phyloP scores from a whole-genome alignment of 2,329 filamentous ascomycete species.

The Ceratocystis lukuohia region DNA sequence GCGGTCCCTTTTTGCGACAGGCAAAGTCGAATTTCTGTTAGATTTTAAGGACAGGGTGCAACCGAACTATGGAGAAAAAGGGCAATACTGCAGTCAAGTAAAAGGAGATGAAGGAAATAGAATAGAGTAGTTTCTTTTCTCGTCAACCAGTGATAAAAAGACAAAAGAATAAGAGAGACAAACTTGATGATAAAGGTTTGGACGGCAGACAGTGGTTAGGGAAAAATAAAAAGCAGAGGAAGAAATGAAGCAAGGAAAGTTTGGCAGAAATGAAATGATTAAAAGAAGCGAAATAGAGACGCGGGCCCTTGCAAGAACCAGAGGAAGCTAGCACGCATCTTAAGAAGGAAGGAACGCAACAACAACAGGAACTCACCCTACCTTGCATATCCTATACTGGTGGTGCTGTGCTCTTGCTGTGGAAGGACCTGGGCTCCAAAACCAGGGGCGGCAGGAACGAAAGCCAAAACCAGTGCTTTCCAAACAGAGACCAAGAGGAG shows the following conservation, averaged over 20 bases:
- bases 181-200: not conserved
- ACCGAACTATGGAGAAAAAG: not conserved
- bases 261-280: constrained; percentile 18
- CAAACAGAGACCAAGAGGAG: constrained; percentile 2
- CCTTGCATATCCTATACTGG: no score
- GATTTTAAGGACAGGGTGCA: not conserved
- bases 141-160: constrained; percentile 18
- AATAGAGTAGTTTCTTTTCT: not conserved
- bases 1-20: constrained; percentile 1
- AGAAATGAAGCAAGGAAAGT: constrained; percentile 13
- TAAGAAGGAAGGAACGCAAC: not conserved
- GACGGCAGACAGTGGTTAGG: not conserved
- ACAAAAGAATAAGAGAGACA: not conserved
- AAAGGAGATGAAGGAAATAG: constrained; percentile 1
- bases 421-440: constrained; percentile 7
- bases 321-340: not conserved
- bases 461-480: constrained; percentile 5
- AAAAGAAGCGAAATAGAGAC: constrained; percentile 18
- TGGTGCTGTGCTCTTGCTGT: no score
- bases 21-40: not conserved
- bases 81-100: not conserved
- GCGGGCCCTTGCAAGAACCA: not conserved
- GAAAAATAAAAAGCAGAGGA: constrained; percentile 1
- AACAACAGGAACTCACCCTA: not conserved
- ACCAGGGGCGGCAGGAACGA: constrained; percentile 16